Evolutionary conservation across 768 basidiomycete species (phyloP), one percentile per base, ranked within the genome.

Genomic region (Tricholoma saponaceum): DNA sequence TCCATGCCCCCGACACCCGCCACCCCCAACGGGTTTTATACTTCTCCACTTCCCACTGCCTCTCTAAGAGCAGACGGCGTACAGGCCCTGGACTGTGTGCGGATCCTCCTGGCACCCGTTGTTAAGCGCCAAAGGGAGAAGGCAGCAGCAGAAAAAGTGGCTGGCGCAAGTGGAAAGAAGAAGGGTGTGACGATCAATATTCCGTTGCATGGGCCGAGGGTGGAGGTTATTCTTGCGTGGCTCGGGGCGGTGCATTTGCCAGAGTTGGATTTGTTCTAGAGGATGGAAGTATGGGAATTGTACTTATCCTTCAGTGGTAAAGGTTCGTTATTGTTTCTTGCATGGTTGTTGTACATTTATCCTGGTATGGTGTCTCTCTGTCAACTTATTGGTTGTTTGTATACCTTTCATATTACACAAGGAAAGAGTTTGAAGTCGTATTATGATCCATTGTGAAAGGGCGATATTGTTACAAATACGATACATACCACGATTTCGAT

Each of bases 181-280:
- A 87, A 83, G 69, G 74, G 82, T 35, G 63, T 83, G 60, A 80
- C 84, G 52, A 89, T 92, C 69, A 90, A 85, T 66, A 90, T 94
- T 56, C 89, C 90, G 9, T 72, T 94, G 60, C 90, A 92, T 70
- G 92, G 92, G 0, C 91, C 92, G 33, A 80, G 90, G 5, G 92
- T 94, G 47, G 92, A 94, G 71, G 79, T 94, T 56, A 78, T 92
- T 55, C 78, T 94, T 56, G 92, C 92, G 43, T 94, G 90, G 90
- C 74, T 94, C 55, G 91, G 79, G 23, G 90, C 89, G 16, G 87
- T 92, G 56, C 86, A 90, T 74, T 70, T 94, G 33, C 84, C 83
- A 3, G 89, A 90, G 64, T 68, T 93, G 63, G 90, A 92, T 51
- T 70, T 41, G 5, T 67, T 59, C 54, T 52, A 46, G 23, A 46